A percentile compares a stretch with the other conserved stretches of the same genome.
Conservation (phyloP, 345 rosid genomes). For the Capsella bursapastoris region DNA sequence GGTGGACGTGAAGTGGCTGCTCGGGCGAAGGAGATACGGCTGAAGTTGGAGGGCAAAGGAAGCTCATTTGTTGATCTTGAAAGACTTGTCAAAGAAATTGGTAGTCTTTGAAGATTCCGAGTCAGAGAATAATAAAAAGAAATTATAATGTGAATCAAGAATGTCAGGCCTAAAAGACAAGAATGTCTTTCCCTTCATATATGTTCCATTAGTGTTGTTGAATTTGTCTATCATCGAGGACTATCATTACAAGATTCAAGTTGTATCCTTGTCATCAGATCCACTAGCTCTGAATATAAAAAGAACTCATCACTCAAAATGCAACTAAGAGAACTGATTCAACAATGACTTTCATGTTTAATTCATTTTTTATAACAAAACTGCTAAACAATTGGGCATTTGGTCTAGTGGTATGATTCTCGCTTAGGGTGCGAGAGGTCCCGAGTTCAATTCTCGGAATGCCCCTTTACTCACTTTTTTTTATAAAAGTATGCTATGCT, state of each 20-base stretch:
- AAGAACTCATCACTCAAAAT: not conserved
- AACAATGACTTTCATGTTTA: not conserved
- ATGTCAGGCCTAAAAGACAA: not conserved
- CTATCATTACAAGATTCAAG: not conserved
- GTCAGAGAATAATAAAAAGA: not conserved
- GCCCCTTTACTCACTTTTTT: not conserved
- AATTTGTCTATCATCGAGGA: not conserved
- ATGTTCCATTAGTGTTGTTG: not conserved
- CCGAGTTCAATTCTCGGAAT: conserved; percentile 69
- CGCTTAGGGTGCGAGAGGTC: conserved; percentile 89
- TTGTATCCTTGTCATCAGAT: not conserved
- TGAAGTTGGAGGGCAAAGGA: conserved; percentile 7
- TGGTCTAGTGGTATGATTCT: conserved; percentile 46
- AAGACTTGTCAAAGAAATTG: conserved; percentile 14
- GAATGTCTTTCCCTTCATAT: not conserved
- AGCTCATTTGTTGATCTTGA: conserved; percentile 28
- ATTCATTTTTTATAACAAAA: not conserved
- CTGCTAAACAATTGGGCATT: not conserved
- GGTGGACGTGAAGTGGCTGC: conserved; percentile 16
- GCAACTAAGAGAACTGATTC: not conserved
- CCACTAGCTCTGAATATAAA: not conserved
- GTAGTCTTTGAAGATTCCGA: conserved; percentile 8
- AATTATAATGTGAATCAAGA: too few species aligned
- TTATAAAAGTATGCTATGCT: too few species aligned
- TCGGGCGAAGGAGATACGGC: conserved; percentile 4